phyloP scores from a whole-genome alignment of 495 filamentous ascomycete genomes.

The Wilcoxina mikolae region DNA sequence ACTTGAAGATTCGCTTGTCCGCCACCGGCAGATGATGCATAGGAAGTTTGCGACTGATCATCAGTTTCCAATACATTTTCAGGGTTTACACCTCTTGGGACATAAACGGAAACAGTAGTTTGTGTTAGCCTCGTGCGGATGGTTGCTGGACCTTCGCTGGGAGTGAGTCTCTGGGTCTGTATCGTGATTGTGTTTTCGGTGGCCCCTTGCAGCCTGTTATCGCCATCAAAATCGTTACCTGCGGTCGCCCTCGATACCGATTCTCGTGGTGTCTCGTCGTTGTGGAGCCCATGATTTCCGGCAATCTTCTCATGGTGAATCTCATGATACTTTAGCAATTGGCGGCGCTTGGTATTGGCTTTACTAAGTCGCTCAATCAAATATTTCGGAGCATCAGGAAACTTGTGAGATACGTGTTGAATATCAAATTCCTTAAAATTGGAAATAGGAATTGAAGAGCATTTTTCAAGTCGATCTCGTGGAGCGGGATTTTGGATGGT shows the following conservation, averaged over 20 bases:
- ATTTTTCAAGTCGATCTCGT: too few relatives aligned
- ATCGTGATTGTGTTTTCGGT: not conserved
- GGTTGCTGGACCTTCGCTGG: not conserved
- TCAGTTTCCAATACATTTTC: too few relatives aligned
- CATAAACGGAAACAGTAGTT: too few relatives aligned
- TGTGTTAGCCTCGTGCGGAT: not conserved
- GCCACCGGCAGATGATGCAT: conserved; percentile 9
- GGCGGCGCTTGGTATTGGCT: too few relatives aligned
- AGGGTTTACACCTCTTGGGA: too few relatives aligned
- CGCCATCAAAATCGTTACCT: not conserved
- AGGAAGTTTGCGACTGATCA: conserved; percentile 15
- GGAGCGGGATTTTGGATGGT: too few relatives aligned
- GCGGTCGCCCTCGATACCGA: not conserved
- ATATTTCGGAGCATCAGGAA: too few relatives aligned
- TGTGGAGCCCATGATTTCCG: not conserved
- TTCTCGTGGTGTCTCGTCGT: not conserved
- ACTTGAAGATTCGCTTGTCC: not conserved
- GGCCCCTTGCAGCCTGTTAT: not conserved
- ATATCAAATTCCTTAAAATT: too few relatives aligned
- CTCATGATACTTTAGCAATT: conserved; percentile 14
- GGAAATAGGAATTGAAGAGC: too few relatives aligned
- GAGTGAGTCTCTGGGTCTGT: not conserved
- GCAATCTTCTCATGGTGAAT: conserved; percentile 16
- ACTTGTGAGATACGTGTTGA: too few relatives aligned
- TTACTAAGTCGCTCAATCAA: conserved; percentile 29